Conservation (phyloP, 768 basidiomycete genomes). For the Gymnopilus dilepis region DNA sequence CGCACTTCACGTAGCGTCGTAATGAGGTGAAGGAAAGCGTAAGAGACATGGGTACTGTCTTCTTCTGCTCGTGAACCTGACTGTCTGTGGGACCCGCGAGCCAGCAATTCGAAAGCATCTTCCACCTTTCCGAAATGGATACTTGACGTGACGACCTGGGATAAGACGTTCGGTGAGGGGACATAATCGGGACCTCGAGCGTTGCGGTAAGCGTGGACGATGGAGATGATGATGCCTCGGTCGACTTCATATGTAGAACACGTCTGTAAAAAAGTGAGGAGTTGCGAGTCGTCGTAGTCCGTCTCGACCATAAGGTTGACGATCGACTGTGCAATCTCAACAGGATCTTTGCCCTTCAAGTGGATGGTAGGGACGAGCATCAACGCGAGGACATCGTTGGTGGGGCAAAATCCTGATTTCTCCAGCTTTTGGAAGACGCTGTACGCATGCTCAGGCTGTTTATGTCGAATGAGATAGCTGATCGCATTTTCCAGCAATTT, state of each 20-base stretch:
- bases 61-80: background rate
- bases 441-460: constrained; percentile 42
- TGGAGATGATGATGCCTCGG: constrained; percentile 1
- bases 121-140: constrained; percentile 8
- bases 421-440: constrained; percentile 48
- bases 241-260: constrained; percentile 7
- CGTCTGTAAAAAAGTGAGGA: constrained; percentile 13
- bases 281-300: constrained; percentile 33
- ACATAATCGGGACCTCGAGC: constrained; percentile 14
- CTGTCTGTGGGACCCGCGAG: constrained; percentile 1
- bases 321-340: constrained; percentile 4
- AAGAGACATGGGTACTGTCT: background rate
- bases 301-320: constrained; percentile 27
- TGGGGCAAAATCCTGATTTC: constrained; percentile 42
- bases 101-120: constrained; percentile 13
- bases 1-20: constrained; percentile 38
- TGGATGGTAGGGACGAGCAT: constrained; percentile 37
- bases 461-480: constrained; percentile 44
- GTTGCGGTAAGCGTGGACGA: constrained; percentile 14
- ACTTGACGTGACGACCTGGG: background rate
- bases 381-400: constrained; percentile 43
- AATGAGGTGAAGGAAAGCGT: constrained; percentile 47
- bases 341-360: background rate
- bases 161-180: background rate
- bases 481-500: constrained; percentile 43